Conservation (phyloP, 306 rosid genomes). For the Chamaecrista fasciculata region DNA sequence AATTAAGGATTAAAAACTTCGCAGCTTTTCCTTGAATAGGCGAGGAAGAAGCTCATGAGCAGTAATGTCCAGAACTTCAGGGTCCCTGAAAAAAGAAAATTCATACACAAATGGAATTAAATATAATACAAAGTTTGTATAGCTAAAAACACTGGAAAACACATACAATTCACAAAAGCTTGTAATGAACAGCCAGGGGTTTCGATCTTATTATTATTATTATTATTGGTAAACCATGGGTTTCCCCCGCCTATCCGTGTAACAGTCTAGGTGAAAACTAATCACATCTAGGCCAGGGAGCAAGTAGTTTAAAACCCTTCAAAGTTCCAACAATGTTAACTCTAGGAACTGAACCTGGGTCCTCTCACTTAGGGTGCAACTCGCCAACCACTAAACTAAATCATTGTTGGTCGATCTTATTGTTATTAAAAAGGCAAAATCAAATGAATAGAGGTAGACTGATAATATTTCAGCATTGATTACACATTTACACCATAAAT, state of each 20-base stretch:
- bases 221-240: no score
- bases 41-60: conserved; percentile 85
- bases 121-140: neutral
- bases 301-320: no score
- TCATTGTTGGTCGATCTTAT: no score
- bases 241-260: no score
- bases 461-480: neutral
- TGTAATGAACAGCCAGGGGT: neutral
- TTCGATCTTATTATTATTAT: no score
- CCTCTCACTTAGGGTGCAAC: no score
- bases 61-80: conserved; percentile 74
- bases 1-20: conserved; percentile 32
- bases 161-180: neutral
- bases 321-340: no score
- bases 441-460: neutral
- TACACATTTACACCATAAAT: neutral
- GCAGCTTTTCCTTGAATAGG: conserved; percentile 48
- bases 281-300: no score
- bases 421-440: neutral
- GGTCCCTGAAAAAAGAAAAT: conserved; percentile 60
- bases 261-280: no score
- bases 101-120: conserved; percentile 20
- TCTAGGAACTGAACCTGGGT: no score
- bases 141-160: neutral
- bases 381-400: no score